Evolutionary conservation across 2,329 filamentous ascomycete species (phyloP), one percentile per base, ranked within the genome.

Genomic region (Aureobasidium namibiae): DNA sequence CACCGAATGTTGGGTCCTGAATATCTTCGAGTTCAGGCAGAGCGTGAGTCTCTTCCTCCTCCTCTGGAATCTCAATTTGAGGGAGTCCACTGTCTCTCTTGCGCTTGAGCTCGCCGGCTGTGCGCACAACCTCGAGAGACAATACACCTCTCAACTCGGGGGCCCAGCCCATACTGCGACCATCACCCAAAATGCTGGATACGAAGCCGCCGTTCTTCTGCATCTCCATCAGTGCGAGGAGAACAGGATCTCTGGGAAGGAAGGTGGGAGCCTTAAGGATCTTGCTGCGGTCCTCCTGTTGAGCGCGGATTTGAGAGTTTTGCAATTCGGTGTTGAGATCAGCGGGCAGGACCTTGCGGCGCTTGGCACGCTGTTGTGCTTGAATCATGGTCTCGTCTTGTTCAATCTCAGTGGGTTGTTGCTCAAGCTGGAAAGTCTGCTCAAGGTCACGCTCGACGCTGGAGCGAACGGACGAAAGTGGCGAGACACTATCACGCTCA

Each of bases 161-260:
- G 3, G 92, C 92, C 92, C 91, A 96, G 42, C 83, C 84, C 64
- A 83, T 81, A 65, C 86, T 86, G 63, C 89, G 85, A 38, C 86
- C 89, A 62, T 92, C 90, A 56, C 89, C 86, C 75, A 96, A 86
- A 63, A 96, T 86, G 67, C 84, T 92, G 4, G 87, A 89, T 18
- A 96, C 89, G 67, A 99, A 97, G 39, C 86, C 89, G 57, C 94
- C 92, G 57, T 83, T 90, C 75, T 88, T 91, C 72, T 96, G 94
- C 82, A 96, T 88, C 66, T 92, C 90, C 78, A 96, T 88, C 23
- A 99, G 78, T 34, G 90, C 89, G 31, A 97, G 80, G 14, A 97
- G 80, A 57, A 92, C 85, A 1, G 92, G 90, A 65, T 99, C 91
- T 39, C 89, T 85, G 1, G 92, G 90, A 45, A 99, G 78, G 73